Percentiles rank a stretch among this genome's conserved stretches.
phyloP scores from a whole-genome alignment of 1,284 basidiomycete species.

The Rhizoctonia solani region DNA sequence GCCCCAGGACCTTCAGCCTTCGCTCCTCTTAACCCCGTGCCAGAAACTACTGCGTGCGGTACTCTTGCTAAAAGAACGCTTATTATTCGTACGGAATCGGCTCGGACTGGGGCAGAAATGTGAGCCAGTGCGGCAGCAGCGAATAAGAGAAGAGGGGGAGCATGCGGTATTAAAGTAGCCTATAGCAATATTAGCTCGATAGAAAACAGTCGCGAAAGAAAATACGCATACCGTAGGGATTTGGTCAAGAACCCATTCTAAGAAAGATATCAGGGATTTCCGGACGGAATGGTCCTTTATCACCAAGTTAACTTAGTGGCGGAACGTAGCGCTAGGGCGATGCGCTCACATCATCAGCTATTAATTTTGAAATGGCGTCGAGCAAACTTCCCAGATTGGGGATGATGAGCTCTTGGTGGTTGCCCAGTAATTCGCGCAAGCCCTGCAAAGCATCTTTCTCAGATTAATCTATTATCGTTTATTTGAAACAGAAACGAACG shows the following conservation, averaged over 20 bases:
- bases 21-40: slow-evolving; percentile 39
- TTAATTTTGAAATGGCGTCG: slow-evolving; percentile 67
- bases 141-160: slow-evolving; percentile 77
- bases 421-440: slow-evolving; percentile 76
- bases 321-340: slow-evolving; percentile 35
- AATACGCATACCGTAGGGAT: slow-evolving; percentile 58
- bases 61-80: slow-evolving; percentile 76
- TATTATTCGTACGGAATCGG: slow-evolving; percentile 86
- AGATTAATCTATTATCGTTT: neutral
- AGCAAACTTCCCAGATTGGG: slow-evolving; percentile 67
- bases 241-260: slow-evolving; percentile 73
- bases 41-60: slow-evolving; percentile 63
- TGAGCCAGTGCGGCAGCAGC: slow-evolving; percentile 90
- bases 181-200: slow-evolving; percentile 43
- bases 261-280: slow-evolving; percentile 48
- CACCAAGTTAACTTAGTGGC: neutral
- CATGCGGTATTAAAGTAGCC: slow-evolving; percentile 72
- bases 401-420: slow-evolving; percentile 61
- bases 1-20: slow-evolving; percentile 35
- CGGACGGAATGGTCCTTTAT: slow-evolving; percentile 56
- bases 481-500: slow-evolving; percentile 11
- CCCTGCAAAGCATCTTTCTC: slow-evolving; percentile 76
- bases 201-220: neutral
- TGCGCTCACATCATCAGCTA: slow-evolving; percentile 74
- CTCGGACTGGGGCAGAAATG: slow-evolving; percentile 90